Evolutionary conservation across 257 asterid genomes (phyloP), one percentile per base, ranked within the genome.

Genomic region (Lycium barbarum): DNA sequence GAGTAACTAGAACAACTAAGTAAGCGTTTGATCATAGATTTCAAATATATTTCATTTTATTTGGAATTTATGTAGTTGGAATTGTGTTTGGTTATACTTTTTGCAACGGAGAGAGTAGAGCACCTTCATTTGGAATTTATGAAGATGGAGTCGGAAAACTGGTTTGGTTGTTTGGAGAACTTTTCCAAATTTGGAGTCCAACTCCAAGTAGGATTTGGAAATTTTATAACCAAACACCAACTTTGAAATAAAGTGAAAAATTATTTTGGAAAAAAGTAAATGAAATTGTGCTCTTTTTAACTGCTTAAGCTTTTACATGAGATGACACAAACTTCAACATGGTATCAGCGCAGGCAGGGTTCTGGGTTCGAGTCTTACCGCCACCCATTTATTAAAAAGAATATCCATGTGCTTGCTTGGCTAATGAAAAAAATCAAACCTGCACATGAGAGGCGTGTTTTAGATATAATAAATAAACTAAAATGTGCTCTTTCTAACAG

Each of bases 1-100:
- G 79, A 18, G 54, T 71, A 71, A 4, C 55, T 71, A 43, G 55
- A 71, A 40, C 79, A 71, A 71, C 57, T 43, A 72, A 51, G 55
- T 51, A 51, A 3, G 45, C 45, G 45, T 6, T 40, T 40, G 5
- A 6, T 40, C 45, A 40, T 40, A 40, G 45, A 40, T 6, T 40
- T 40, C 45, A 40, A 40, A 40, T 40, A 40, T 40, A 3, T 40
- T 40, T 40, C 45, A 40, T 40, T 40, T 40, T 40, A 40, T 40
- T 40, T 40, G 45, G 45, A 40, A 40, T 40, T 26, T 40, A 40
- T 40, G 45, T 3, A 40, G 45, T 40, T 40, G 45, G 45, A 40
- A 6, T 40, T 40, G 45, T 40, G 45, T 40, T 3, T 40, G 45
- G 3, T 40, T 40, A 40, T 40, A 40, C 45, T 5, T 40, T 40